Conservation (phyloP, 345 rosid genomes). For the Theobroma cacao region DNA sequence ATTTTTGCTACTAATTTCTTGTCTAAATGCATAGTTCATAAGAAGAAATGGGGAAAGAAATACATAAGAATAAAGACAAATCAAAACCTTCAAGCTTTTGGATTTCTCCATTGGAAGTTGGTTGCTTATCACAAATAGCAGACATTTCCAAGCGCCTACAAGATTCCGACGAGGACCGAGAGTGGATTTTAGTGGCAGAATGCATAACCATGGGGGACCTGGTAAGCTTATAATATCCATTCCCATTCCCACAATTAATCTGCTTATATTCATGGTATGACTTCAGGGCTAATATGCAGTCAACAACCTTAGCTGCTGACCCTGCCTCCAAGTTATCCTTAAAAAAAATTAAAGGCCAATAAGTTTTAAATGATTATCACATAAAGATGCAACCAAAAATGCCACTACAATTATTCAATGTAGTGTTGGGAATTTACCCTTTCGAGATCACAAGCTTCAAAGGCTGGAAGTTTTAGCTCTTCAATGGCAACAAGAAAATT, state of each 20-base stretch:
- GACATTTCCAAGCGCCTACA: constrained; percentile 63
- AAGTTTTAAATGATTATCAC: background rate
- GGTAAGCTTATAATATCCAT: constrained; percentile 52
- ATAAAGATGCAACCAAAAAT: background rate
- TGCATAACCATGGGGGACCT: constrained; percentile 61
- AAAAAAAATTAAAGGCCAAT: constrained; percentile 17
- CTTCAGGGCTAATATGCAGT: constrained; percentile 81
- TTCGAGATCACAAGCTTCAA: constrained; percentile 95
- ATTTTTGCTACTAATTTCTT: background rate
- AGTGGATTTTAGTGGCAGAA: constrained; percentile 38
- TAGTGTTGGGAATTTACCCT: constrained; percentile 43
- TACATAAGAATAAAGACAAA: constrained; percentile 1
- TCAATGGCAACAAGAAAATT: constrained; percentile 82
- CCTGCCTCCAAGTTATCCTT: constrained; percentile 84
- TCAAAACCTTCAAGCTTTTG: constrained; percentile 48
- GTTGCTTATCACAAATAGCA: constrained; percentile 33
- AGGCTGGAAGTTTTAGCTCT: constrained; percentile 75
- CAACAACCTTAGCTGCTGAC: constrained; percentile 73
- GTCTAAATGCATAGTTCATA: background rate
- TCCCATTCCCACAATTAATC: constrained; percentile 46
- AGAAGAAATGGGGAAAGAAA: background rate
- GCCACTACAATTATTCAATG: background rate
- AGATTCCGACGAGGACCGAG: constrained; percentile 37
- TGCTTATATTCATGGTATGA: constrained; percentile 69
- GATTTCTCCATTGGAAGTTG: constrained; percentile 28